Evolutionary conservation across 2,329 filamentous ascomycete genomes (phyloP).

Genomic region (Cercospora brassicicola): DNA sequence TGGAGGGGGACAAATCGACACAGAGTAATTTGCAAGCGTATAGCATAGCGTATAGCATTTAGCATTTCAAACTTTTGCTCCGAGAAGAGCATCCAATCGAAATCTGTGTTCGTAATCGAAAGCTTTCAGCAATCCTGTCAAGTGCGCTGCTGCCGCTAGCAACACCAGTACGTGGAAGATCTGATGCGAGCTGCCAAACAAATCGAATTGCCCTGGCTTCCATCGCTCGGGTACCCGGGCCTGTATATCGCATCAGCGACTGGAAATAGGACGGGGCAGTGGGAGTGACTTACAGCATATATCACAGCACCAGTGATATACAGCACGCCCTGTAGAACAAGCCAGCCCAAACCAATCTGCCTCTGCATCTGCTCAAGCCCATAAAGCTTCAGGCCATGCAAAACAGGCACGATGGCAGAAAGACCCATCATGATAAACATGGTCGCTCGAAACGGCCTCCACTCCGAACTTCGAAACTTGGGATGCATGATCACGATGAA

Average conservation of each 20-base stretch:
- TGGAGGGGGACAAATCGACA: background rate
- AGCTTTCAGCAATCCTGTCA: conserved; percentile 76
- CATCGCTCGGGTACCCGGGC: conserved; percentile 79
- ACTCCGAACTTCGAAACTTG: conserved; percentile 77
- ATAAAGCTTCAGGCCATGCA: conserved; percentile 71
- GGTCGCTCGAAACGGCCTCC: conserved; percentile 78
- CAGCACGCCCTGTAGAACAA: conserved; percentile 74
- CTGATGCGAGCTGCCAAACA: conserved; percentile 91
- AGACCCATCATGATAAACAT: conserved; percentile 90
- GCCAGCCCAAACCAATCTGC: conserved; percentile 77
- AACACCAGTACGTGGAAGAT: conserved; percentile 92
- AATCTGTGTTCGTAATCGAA: conserved; percentile 75
- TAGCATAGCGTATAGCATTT: background rate
- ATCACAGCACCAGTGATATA: conserved; percentile 84
- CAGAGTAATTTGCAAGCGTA: background rate
- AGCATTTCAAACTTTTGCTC: background rate
- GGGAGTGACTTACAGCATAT: conserved; percentile 67
- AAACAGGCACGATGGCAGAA: conserved; percentile 77
- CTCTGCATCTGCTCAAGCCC: conserved; percentile 65
- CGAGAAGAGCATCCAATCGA: conserved; percentile 9
- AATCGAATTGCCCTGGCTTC: conserved; percentile 77
- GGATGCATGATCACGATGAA: conserved; percentile 75
- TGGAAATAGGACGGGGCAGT: background rate
- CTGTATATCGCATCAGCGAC: conserved; percentile 42
- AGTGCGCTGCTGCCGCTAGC: conserved; percentile 75